Evolutionary conservation across 2,329 filamentous ascomycete genomes (phyloP), one percentile per base, ranked within the genome.

Genomic region (Colletotrichum orbiculare): DNA sequence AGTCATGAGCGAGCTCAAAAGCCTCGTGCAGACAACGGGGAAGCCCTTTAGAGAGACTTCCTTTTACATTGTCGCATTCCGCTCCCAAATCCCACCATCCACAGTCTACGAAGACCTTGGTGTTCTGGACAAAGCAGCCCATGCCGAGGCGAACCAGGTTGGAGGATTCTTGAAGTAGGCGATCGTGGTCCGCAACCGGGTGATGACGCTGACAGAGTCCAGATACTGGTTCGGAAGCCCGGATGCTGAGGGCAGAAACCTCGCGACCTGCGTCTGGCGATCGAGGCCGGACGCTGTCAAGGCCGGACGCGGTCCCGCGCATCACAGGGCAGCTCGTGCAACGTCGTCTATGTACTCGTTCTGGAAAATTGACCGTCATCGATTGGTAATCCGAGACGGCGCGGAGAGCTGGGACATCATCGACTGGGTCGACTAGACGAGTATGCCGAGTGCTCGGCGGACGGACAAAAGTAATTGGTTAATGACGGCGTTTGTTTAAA

Each of bases 171-270:
- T 97, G 73, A 97, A 97, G 86, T 66, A 53, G 17, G 63, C 47
- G 25, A 43, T 17, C 43, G 38, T 15, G 37, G 15, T 17, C 42
- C 17, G 34, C 62, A 34, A 38, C 34, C 46, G 37, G 46, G 12
- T 41, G 34, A n/a, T 10, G n/a, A 42, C 12, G 46, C 53, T 67
- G 54, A 71, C 69, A 73, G 49, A 15, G 48, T 50, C 15, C 68
- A 89, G 87, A 77, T 97, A 97, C 78, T 97, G 94, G 93, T 97
- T 96, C 76, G 93, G 93, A 2, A 83, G 81, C 39, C 89, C 91
- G 17, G 88, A 96, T 78, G 80, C 76, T 47, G 82, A 91, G 55
- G 84, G 90, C 67, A 83, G 87, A 73, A 97, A 97, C 78, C 77
- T 97, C 71, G 94, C 94, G 47, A 97, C 94, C 53, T 94, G 88